Base-by-base conservation (phyloP, 179 eudicot genomes). In the Pouteria campechiana region DNA sequence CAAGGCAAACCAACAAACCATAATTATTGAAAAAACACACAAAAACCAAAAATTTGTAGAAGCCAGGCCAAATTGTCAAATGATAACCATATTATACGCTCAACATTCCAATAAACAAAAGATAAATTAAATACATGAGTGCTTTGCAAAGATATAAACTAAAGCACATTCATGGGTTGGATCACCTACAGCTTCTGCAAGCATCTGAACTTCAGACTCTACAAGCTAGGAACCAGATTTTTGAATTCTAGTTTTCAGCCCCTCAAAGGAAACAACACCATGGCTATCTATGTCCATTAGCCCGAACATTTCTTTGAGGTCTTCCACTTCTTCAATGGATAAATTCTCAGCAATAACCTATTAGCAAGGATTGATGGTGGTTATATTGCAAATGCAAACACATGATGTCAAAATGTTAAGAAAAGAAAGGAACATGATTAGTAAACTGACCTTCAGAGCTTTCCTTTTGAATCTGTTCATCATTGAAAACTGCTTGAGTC, bases 391-490 rank as follows among this genome's bases (percentile, higher is more conserved):
- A 15, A 54, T 24, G 33, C 22, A 46, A 46, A 33, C 14, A 38
- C 10, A 20, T 22, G 25, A 33, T 47, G 23, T 51, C 20, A 15
- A 14, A 21, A 8, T 27, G 14, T 38, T 32, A n/a, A 9, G 23
- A 39, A 15, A 41, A 13, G 6, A 37, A 13, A 32, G 46, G 7
- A 13, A 7, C 3, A n/a, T 15, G 40, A 36, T 41, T 8, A 56
- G 58, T 46, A 7, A 44, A 72, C 79, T 18, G 44, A 87, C 96
- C 93, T 85, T 69, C 48, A 87, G 55, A 51, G 96, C 93, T 61
- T 79, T 87, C 60, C 90, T 74, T 75, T 87, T 87, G 71, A 87
- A 83, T 61, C 93, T 72, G 68, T 87, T 87, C 96, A 87, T 87
- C 75, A 87, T 52, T 36, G 96, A 78, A 64, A 87, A 86, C 59